Evolutionary conservation across 2,329 filamentous ascomycete genomes (phyloP).

Genomic region (Ceratocystis lukuohia): DNA sequence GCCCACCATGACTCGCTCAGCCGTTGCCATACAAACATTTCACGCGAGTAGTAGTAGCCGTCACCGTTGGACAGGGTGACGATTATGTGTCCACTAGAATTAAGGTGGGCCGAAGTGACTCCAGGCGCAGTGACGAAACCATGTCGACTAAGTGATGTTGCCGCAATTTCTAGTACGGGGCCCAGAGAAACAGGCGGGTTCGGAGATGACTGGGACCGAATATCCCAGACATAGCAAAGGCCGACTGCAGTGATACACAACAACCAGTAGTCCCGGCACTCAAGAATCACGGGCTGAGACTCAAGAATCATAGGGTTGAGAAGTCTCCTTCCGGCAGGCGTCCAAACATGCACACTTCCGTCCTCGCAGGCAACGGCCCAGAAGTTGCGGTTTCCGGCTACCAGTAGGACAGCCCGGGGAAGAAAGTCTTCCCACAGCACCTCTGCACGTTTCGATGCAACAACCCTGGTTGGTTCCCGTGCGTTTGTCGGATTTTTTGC

Average conservation of each 20-base stretch:
- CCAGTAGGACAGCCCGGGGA: conserved; percentile 71
- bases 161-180: conserved; percentile 76
- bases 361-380: conserved; percentile 93
- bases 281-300: conserved; percentile 84
- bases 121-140: conserved; percentile 63
- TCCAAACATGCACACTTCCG: conserved; percentile 81
- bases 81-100: conserved; percentile 71
- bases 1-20: conserved; percentile 98
- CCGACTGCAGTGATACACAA: conserved; percentile 81
- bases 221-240: conserved; percentile 86
- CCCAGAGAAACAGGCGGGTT: conserved; percentile 83
- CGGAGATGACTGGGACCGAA: conserved; percentile 66
- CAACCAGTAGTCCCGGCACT: conserved; percentile 79
- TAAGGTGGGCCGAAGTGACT: conserved; percentile 81
- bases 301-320: conserved; percentile 78
- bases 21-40: conserved; percentile 84
- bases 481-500: conserved; percentile 68
- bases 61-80: conserved; percentile 92
- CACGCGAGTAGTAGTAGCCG: conserved; percentile 75
- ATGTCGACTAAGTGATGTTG: conserved; percentile 63
- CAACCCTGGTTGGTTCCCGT: conserved; percentile 73
- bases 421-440: conserved; percentile 90
- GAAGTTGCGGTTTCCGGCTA: conserved; percentile 79
- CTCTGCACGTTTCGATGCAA: conserved; percentile 65
- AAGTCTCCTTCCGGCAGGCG: conserved; percentile 73